Base-by-base conservation (phyloP, 768 basidiomycete genomes). In the Leccinum pellstonianum region DNA sequence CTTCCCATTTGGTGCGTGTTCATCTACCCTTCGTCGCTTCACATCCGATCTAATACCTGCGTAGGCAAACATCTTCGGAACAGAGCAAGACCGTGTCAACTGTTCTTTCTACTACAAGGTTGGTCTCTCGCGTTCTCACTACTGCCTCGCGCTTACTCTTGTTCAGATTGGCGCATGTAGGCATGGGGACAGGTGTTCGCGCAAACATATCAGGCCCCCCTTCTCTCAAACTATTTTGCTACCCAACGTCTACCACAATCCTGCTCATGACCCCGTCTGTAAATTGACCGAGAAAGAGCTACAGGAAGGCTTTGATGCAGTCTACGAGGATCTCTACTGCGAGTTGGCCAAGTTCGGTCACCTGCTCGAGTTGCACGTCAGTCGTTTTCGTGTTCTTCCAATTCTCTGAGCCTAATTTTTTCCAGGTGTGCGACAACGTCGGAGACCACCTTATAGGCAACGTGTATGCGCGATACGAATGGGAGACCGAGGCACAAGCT, bases 71-170 rank as follows among this genome's bases (percentile, higher is more conserved):
- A 98, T 98, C 73, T 98, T 96, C 68, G 93, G 93, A 65, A 95
- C 92, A 62, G 91, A 93, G 75, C 91, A 93, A 75, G 91, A 93
- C 72, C 88, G 95, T 67, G 96, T 99, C 63, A 99, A 99, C 73
- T 99, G 96, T 72, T 98, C 95, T 1, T 98, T 99, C 80, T 98
- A 97, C 78, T 95, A 96, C 80, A 96, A 96, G 79, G 91, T 91
- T 62, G 35, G 83, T 73, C 41, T 17, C 46, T 41, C 58, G 56
- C 62, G 11, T 2, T 3, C 19, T 9, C 54, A 19, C 19, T 7
- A 8, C 48, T 57, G 55, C n/a, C 58, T 25, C 52, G 15, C 12
- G 15, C 52, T 67, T 7, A 62, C 52, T 4, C 23, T 59, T 61
- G 53, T 53, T 38, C 59, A 95, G 91, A 99, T 99, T 79, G 97